Conservation (phyloP, 495 filamentous ascomycete genomes). For the Parmelia sp. region DNA sequence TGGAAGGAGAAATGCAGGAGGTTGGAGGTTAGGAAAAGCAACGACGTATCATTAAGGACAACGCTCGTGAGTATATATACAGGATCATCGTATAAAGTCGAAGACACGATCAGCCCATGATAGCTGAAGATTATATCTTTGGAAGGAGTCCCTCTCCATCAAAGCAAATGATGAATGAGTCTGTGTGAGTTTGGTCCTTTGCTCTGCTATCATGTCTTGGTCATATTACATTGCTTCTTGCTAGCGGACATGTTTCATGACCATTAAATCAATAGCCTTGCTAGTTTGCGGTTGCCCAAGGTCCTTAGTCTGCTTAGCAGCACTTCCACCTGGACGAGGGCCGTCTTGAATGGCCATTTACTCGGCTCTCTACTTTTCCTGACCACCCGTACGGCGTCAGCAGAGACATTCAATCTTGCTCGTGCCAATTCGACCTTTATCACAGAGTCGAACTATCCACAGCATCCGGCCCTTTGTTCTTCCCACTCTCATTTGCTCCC, state of each 20-base stretch:
- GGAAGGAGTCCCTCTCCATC: neutral
- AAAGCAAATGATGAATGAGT: neutral
- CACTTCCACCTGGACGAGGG: neutral
- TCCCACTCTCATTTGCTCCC: slow-evolving; percentile 4
- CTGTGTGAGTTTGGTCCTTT: neutral
- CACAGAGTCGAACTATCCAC: slow-evolving; percentile 16
- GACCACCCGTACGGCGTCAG: neutral
- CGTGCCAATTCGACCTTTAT: neutral
- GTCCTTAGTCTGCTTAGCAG: neutral
- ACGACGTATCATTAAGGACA: neutral
- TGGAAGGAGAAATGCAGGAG: neutral
- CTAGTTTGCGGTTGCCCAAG: neutral
- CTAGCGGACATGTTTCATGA: neutral
- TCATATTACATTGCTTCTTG: neutral
- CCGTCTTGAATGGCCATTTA: neutral
- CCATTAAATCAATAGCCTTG: neutral
- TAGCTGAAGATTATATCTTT: neutral
- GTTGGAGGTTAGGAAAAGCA: neutral
- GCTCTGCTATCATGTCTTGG: neutral
- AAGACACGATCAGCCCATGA: neutral
- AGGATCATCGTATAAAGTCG: neutral
- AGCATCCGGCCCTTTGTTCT: slow-evolving; percentile 20
- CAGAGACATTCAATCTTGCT: neutral
- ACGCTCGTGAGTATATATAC: neutral
- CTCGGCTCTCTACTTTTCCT: neutral